Evolutionary conservation across 176 grass and related monocot species (phyloP).

Genomic region (Avena sativa): DNA sequence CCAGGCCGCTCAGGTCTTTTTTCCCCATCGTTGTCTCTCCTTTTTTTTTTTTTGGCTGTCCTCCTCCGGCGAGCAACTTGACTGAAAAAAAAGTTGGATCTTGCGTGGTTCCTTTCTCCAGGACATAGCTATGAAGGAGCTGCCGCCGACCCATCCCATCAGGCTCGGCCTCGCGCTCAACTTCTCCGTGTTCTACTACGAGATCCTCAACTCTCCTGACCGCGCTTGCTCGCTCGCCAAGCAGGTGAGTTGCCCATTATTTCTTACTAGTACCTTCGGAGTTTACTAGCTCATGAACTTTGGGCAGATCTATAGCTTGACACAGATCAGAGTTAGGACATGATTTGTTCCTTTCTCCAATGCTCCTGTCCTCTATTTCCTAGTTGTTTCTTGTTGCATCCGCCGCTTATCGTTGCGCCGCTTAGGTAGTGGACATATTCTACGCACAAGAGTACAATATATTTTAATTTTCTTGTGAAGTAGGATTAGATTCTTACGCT

Average conservation of each 20-base stretch:
- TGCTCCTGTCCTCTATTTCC: not conserved
- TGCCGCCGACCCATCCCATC: slow-evolving; percentile 96
- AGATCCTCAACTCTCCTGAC: slow-evolving; percentile 98
- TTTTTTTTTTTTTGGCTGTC: not conserved
- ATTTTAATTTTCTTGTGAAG: not conserved
- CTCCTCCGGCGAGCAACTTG: not conserved
- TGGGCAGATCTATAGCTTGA: slow-evolving; percentile 29
- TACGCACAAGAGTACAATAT: not conserved
- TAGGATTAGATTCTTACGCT: slow-evolving; percentile 27
- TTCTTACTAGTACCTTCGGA: not conserved
- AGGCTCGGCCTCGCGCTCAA: slow-evolving; percentile 93
- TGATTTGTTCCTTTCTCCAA: not conserved
- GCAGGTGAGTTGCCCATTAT: slow-evolving; percentile 55
- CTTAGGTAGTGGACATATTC: slow-evolving; percentile 27
- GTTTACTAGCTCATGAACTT: not conserved
- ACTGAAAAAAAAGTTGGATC: slow-evolving; percentile 30
- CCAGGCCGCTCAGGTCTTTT: slow-evolving; percentile 78
- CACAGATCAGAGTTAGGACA: not conserved
- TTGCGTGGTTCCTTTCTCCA: slow-evolving; percentile 37
- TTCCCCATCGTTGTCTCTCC: not conserved
- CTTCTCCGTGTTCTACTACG: slow-evolving; percentile 99
- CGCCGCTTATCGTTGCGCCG: slow-evolving; percentile 17
- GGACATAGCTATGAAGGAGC: slow-evolving; percentile 83
- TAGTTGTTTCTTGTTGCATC: slow-evolving; percentile 18
- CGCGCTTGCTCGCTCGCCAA: slow-evolving; percentile 93